phyloP scores from a whole-genome alignment of 805 yeast species.

The Kodamaea laetipori region DNA sequence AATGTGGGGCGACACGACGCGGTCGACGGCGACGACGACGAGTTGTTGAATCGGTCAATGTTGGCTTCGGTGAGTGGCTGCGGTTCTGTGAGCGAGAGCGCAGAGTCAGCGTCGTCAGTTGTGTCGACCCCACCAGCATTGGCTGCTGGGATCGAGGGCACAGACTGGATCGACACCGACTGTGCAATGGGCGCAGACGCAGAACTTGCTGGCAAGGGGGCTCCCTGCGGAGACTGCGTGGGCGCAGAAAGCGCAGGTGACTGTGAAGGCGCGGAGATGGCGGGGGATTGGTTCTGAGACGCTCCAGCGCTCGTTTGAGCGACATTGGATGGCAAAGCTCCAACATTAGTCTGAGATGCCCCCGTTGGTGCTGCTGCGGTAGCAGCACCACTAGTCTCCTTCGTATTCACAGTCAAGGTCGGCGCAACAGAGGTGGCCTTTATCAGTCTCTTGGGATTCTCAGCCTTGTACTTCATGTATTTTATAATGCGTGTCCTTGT shows the following conservation, averaged over 20 bases:
- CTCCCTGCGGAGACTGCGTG: no score
- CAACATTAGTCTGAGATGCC: no score
- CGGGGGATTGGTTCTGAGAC: no score
- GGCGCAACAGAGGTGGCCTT: not conserved
- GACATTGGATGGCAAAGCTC: no score
- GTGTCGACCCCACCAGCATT: no score
- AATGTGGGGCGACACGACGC: constrained; percentile 7
- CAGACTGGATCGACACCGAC: not conserved
- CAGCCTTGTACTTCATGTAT: constrained; percentile 63
- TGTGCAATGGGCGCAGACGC: no score
- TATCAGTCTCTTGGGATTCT: constrained; percentile 29
- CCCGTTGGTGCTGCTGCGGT: no score
- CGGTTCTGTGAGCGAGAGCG: constrained; percentile 16
- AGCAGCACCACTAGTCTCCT: no score
- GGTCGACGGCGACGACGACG: constrained; percentile 11
- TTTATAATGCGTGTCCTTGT: constrained; percentile 63
- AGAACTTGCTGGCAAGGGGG: no score
- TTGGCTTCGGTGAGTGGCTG: constrained; percentile 37
- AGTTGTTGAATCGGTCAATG: constrained; percentile 28
- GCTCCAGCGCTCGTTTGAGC: no score
- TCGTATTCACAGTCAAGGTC: not conserved
- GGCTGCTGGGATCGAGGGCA: not conserved
- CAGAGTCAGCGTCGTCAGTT: constrained; percentile 1
- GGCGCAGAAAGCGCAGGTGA: no score
- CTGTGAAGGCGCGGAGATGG: no score